Evolutionary conservation across 2,329 filamentous ascomycete species (phyloP).

Genomic region (Nemania serpens): DNA sequence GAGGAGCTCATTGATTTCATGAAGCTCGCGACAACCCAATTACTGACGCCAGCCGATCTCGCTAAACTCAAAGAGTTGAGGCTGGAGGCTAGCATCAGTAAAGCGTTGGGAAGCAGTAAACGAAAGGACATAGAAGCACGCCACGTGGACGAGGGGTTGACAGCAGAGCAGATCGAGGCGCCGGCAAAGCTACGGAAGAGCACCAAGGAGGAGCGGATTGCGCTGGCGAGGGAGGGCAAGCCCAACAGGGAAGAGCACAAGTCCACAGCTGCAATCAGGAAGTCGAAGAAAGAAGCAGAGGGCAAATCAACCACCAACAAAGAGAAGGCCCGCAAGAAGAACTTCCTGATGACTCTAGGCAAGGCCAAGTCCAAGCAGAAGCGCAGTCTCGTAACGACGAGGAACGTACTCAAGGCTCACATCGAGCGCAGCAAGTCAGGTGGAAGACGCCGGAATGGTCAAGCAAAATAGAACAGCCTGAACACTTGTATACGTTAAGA

Average conservation of each 20-base stretch:
- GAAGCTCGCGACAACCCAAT: constrained; percentile 86
- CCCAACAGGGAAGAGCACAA: constrained; percentile 79
- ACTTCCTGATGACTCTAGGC: constrained; percentile 96
- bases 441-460: constrained; percentile 75
- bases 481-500: background rate
- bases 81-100: constrained; percentile 71
- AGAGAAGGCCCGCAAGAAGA: constrained; percentile 97
- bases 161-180: constrained; percentile 89
- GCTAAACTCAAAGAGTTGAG: constrained; percentile 91
- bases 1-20: constrained; percentile 57
- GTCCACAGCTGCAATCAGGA: constrained; percentile 79
- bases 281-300: constrained; percentile 83
- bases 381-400: constrained; percentile 85
- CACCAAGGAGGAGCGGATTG: constrained; percentile 88
- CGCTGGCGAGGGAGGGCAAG: constrained; percentile 81
- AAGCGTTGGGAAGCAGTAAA: constrained; percentile 58
- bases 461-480: constrained; percentile 12
- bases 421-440: constrained; percentile 82
- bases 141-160: constrained; percentile 85
- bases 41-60: constrained; percentile 95
- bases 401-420: constrained; percentile 79
- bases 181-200: constrained; percentile 79
- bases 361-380: constrained; percentile 97
- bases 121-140: constrained; percentile 57
- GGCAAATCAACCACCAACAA: constrained; percentile 97